phyloP scores from a whole-genome alignment of 2,329 filamentous ascomycete genomes.

The Monilinia fructigena region DNA sequence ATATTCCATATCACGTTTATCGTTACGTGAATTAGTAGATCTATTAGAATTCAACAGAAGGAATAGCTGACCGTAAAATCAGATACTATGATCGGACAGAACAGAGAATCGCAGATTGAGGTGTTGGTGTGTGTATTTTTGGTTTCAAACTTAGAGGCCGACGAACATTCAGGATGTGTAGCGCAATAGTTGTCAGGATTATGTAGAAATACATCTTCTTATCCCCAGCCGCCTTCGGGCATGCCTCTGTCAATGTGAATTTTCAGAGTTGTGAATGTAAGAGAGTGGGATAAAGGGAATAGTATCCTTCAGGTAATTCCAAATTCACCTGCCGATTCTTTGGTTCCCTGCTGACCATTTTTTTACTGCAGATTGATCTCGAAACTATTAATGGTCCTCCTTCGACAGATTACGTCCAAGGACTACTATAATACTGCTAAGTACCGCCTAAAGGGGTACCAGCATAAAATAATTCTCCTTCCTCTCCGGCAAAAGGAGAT shows the following conservation, averaged over 20 bases:
- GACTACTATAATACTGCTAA: not conserved
- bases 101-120: no score
- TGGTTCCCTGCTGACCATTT: not conserved
- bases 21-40: no score
- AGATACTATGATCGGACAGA: no score
- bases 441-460: no score
- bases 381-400: not conserved
- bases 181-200: not conserved
- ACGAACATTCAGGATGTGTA: no score
- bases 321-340: not conserved
- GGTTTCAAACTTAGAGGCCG: not conserved
- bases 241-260: not conserved
- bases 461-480: no score
- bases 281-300: not conserved
- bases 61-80: no score
- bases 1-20: no score
- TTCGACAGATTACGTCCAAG: not conserved
- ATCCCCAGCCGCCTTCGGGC: not conserved
- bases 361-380: not conserved
- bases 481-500: no score
- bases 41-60: no score
- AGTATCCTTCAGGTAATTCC: not conserved
- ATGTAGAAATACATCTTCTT: not conserved
- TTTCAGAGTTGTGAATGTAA: not conserved
- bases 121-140: no score